Evolutionary conservation across 169 alveolate species (phyloP).

Genomic region (Plasmodium inui): DNA sequence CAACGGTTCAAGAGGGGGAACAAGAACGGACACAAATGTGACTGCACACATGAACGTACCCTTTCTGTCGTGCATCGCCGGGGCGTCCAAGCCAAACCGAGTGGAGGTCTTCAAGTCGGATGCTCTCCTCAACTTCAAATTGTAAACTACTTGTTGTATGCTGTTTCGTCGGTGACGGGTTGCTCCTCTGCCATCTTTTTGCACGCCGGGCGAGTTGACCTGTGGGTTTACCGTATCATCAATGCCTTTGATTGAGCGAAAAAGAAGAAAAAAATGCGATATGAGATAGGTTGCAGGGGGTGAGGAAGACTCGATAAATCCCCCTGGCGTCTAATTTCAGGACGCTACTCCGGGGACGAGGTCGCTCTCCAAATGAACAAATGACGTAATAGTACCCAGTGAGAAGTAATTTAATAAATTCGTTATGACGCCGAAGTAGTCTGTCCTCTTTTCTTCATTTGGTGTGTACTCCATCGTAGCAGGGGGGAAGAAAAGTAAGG

Average conservation of each 20-base stretch:
- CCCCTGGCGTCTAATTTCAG: background rate
- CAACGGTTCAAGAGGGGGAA: background rate
- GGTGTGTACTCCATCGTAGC: background rate
- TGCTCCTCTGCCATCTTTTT: background rate
- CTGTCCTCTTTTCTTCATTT: constrained; percentile 17
- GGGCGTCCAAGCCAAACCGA: background rate
- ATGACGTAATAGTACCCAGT: constrained; percentile 14
- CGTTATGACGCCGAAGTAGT: constrained; percentile 22
- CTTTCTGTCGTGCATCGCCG: background rate
- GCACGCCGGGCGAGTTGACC: background rate
- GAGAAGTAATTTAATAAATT: constrained; percentile 25
- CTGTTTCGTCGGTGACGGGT: constrained; percentile 5
- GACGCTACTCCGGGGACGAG: background rate
- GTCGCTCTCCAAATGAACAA: background rate
- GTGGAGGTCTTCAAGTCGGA: background rate
- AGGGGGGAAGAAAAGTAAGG: background rate
- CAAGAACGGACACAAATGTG: background rate
- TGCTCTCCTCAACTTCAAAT: constrained; percentile 34
- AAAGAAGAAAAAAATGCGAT: constrained; percentile 18
- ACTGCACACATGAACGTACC: background rate
- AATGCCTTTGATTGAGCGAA: constrained; percentile 15
- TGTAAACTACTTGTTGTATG: constrained; percentile 52
- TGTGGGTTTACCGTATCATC: background rate
- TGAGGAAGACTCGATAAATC: background rate
- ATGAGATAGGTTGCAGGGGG: background rate